Evolutionary conservation across 2,329 filamentous ascomycete species (phyloP).

Genomic region (Fusarium sp.): DNA sequence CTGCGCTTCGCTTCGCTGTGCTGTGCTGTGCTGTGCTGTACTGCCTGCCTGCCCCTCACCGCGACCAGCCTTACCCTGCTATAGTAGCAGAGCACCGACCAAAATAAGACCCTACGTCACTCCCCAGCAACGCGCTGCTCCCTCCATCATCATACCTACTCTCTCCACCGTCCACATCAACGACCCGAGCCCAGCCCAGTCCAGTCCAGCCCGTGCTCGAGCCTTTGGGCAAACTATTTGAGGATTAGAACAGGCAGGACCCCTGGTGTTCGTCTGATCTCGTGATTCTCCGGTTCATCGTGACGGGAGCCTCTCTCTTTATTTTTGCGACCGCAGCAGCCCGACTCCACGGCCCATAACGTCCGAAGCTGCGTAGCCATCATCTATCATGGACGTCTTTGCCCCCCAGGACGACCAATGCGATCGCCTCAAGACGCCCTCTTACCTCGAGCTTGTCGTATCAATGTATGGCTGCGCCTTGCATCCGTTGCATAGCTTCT

Average conservation of each 20-base stretch:
- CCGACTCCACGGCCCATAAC: conserved; percentile 4
- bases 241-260: conserved; percentile 11
- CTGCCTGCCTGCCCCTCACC: conserved; percentile 27
- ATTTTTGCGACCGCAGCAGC: conserved; percentile 1
- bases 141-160: neutral
- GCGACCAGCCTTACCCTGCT: conserved; percentile 38
- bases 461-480: conserved; percentile 58
- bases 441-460: conserved; percentile 63
- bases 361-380: conserved; percentile 11
- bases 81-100: conserved; percentile 18
- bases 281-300: conserved; percentile 32
- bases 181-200: neutral
- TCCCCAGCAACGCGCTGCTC: conserved; percentile 35
- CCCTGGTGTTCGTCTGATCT: conserved; percentile 35
- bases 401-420: conserved; percentile 48
- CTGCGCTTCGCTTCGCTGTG: neutral
- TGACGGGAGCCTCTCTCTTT: conserved; percentile 1
- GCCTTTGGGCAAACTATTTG: conserved; percentile 25
- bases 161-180: conserved; percentile 15
- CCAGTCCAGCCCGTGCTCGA: conserved; percentile 23
- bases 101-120: conserved; percentile 42
- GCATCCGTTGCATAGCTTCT: neutral
- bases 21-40: conserved; percentile 7
- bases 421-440: conserved; percentile 61
- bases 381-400: conserved; percentile 43